Evolutionary conservation across 2,329 filamentous ascomycete genomes (phyloP).

Genomic region (Colletotrichum paranaense): DNA sequence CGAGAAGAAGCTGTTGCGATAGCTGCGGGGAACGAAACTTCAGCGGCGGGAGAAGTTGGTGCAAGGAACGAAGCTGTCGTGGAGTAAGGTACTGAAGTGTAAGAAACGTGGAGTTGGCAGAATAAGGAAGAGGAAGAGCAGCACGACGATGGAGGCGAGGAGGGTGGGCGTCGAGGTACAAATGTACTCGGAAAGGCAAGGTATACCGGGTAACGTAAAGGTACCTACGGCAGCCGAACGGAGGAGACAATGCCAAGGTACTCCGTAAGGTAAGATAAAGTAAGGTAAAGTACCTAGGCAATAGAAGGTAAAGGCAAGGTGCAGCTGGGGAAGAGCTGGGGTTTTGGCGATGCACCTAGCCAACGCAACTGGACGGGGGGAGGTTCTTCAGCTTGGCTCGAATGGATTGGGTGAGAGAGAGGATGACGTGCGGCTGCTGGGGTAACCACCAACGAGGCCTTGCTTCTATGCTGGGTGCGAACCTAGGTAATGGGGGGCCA

Average conservation of each 20-base stretch:
- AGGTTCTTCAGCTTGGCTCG: neutral
- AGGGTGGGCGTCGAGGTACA: neutral
- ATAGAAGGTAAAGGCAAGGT: neutral
- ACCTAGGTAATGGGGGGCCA: too few species aligned
- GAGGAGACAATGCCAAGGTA: neutral
- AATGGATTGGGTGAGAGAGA: slow-evolving; percentile 1
- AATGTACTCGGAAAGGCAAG: neutral
- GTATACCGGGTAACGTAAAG: neutral
- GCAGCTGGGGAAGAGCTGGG: neutral
- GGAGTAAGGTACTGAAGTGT: neutral
- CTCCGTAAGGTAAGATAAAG: neutral
- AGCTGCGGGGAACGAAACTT: neutral
- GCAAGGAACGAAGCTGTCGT: neutral
- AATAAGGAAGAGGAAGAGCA: neutral
- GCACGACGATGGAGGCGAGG: neutral
- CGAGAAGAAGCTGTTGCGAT: neutral
- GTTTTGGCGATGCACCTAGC: slow-evolving; percentile 1
- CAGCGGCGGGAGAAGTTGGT: neutral
- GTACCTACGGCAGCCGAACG: neutral
- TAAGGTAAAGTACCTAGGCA: too few species aligned
- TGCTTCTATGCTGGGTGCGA: too few species aligned
- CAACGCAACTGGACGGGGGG: neutral
- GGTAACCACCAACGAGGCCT: slow-evolving; percentile 12
- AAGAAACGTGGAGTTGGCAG: neutral
- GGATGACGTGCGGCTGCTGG: slow-evolving; percentile 34